phyloP scores from a whole-genome alignment of 2,329 filamentous ascomycete genomes.

The Annulohypoxylon truncatum region DNA sequence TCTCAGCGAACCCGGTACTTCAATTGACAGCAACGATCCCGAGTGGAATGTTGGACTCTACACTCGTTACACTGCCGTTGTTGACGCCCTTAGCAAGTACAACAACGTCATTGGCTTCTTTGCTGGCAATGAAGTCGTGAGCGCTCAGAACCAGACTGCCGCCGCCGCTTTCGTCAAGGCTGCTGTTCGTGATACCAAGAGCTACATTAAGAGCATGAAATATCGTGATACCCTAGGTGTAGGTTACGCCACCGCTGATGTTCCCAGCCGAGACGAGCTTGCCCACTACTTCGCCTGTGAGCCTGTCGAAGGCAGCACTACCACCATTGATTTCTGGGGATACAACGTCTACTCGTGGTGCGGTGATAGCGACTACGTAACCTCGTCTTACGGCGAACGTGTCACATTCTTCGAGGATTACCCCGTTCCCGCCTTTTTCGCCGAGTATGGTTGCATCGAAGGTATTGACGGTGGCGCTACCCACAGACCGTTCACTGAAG shows the following conservation, averaged over 20 bases:
- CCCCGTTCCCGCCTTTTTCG: constrained; percentile 96
- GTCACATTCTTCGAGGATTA: constrained; percentile 89
- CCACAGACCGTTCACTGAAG: constrained; percentile 86
- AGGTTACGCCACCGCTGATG: constrained; percentile 95
- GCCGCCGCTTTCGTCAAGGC: constrained; percentile 97
- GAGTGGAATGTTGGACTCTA: constrained; percentile 84
- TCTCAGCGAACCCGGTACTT: constrained; percentile 81
- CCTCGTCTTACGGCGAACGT: constrained; percentile 84
- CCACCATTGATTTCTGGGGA: constrained; percentile 94
- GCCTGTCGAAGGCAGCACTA: constrained; percentile 56
- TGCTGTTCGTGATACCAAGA: constrained; percentile 94
- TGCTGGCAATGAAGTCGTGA: constrained; percentile 96
- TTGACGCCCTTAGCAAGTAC: constrained; percentile 85
- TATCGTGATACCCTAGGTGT: constrained; percentile 82
- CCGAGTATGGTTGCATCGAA: constrained; percentile 96
- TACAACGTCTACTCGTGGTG: constrained; percentile 99
- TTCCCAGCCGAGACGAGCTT: constrained; percentile 81
- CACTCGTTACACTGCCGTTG: constrained; percentile 82
- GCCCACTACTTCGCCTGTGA: constrained; percentile 97
- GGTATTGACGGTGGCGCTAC: constrained; percentile 62
- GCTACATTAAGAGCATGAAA: constrained; percentile 84
- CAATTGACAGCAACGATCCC: constrained; percentile 86
- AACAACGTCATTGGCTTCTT: constrained; percentile 97
- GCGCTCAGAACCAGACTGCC: constrained; percentile 86
- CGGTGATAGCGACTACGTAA: constrained; percentile 79